Evolutionary conservation across 176 grass and related monocot species (phyloP).

Genomic region (Oryza australiensis): DNA sequence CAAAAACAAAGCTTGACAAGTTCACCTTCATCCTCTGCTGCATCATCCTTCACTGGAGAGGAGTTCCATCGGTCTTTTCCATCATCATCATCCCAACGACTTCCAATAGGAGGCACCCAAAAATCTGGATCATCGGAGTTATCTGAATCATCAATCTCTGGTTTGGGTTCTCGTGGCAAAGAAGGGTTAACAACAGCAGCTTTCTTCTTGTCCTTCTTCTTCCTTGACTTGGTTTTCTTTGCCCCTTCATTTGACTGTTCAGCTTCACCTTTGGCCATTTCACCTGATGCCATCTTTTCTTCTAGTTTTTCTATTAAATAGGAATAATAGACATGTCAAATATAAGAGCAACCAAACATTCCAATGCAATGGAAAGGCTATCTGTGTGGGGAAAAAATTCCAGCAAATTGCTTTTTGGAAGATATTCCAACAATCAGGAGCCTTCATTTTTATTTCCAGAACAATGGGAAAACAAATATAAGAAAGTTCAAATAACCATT

Average conservation of each 20-base stretch:
- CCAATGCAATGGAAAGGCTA: conserved; percentile 1
- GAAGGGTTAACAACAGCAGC: conserved; percentile 36
- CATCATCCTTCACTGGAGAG: conserved; percentile 21
- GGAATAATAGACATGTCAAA: neutral
- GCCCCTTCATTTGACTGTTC: conserved; percentile 39
- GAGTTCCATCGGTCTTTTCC: conserved; percentile 72
- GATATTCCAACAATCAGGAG: neutral
- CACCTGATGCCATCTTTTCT: conserved; percentile 54
- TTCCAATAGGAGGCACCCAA: conserved; percentile 74
- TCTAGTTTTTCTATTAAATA: conserved; percentile 66
- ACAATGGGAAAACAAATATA: neutral
- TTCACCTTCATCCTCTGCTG: conserved; percentile 29
- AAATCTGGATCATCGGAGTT: conserved; percentile 68
- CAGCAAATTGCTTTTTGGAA: neutral
- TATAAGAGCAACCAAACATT: conserved; percentile 17
- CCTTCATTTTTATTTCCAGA: neutral
- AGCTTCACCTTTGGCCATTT: conserved; percentile 30
- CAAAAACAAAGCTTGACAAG: conserved; percentile 32
- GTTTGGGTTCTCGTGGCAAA: conserved; percentile 41
- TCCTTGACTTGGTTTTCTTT: conserved; percentile 48
- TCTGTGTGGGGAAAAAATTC: neutral
- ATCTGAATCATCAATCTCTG: conserved; percentile 43
- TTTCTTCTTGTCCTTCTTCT: conserved; percentile 61
- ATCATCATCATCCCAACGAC: conserved; percentile 85
- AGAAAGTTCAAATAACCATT: neutral